phyloP scores from a whole-genome alignment of 148 eudicot genomes.

The Euryodendron excelsum region DNA sequence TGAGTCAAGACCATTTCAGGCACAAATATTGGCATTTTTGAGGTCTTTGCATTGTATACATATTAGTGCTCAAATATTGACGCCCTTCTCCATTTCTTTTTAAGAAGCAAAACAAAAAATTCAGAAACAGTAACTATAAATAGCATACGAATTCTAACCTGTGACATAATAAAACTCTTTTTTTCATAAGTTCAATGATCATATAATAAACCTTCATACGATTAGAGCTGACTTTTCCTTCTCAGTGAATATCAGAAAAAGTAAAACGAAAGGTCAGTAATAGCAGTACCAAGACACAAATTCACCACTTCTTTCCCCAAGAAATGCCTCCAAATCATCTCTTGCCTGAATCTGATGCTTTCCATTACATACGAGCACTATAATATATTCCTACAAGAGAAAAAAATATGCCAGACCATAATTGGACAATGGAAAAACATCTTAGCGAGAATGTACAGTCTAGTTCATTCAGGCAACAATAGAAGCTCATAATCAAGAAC shows the following conservation, averaged over 20 bases:
- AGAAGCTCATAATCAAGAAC: no score
- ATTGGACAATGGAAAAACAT: background rate
- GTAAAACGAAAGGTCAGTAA: background rate
- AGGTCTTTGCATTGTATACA: background rate
- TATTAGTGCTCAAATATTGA: background rate
- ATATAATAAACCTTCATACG: background rate
- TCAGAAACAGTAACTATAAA: background rate
- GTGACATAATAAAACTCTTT: no score
- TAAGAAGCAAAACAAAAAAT: background rate
- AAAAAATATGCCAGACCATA: background rate
- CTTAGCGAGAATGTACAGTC: background rate
- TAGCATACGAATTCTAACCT: background rate
- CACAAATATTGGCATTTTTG: background rate
- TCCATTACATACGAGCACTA: slow-evolving; percentile 48
- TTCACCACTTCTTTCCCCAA: slow-evolving; percentile 38
- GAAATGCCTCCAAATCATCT: slow-evolving; percentile 50
- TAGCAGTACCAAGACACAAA: slow-evolving; percentile 51
- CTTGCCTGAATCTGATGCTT: slow-evolving; percentile 48
- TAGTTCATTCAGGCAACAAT: background rate
- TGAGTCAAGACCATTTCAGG: background rate
- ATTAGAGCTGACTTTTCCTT: background rate
- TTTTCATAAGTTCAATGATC: no score
- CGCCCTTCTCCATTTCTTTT: background rate
- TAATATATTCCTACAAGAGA: slow-evolving; percentile 44
- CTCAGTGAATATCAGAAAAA: background rate